phyloP scores from a whole-genome alignment of 148 eudicot genomes.

The Camellia granthamiana region DNA sequence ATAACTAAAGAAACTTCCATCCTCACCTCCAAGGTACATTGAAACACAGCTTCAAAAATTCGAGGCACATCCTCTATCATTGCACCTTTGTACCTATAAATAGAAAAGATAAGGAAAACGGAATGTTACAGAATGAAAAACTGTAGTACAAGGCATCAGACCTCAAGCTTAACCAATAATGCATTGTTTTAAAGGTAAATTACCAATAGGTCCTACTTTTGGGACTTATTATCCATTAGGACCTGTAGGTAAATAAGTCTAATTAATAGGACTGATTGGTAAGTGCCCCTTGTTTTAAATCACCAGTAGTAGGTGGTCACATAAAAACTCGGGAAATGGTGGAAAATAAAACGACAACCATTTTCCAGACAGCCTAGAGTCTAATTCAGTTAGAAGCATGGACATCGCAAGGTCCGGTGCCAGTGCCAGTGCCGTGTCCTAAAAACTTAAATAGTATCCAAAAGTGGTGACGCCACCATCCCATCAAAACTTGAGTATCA shows the following conservation, averaged over 20 bases:
- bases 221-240: too few relatives aligned
- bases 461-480: neutral
- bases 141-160: neutral
- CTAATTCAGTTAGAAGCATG: neutral
- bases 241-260: too few relatives aligned
- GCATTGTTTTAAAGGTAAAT: neutral
- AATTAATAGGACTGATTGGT: too few relatives aligned
- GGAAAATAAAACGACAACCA: too few relatives aligned
- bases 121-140: neutral
- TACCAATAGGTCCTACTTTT: too few relatives aligned
- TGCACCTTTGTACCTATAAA: constrained; percentile 69
- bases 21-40: constrained; percentile 90
- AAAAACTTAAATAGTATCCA: neutral
- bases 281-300: too few relatives aligned
- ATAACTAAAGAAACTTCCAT: neutral
- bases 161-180: neutral
- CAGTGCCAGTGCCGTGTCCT: neutral
- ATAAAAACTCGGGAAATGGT: too few relatives aligned
- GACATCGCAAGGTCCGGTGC: neutral
- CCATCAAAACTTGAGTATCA: neutral
- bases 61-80: constrained; percentile 94
- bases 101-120: neutral
- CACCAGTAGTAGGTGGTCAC: too few relatives aligned
- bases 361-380: neutral
- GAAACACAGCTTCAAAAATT: constrained; percentile 94